phyloP scores from a whole-genome alignment of 2,329 filamentous ascomycete genomes.

The Gaeumannomyces sp. region DNA sequence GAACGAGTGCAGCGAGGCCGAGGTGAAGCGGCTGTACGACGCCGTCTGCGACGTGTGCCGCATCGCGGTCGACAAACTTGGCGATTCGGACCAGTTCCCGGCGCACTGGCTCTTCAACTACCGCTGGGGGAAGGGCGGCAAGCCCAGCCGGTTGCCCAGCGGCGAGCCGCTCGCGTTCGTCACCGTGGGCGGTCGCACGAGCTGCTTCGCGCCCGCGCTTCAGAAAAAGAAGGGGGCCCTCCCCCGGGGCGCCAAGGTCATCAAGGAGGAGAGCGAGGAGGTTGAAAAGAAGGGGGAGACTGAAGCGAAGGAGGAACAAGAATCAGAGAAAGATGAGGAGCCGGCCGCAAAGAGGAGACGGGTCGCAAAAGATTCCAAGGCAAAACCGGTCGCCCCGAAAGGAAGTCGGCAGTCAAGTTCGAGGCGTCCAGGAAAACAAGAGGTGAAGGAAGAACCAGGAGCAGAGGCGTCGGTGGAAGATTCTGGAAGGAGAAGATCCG shows the following conservation, averaged over 20 bases:
- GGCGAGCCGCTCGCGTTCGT: constrained; percentile 81
- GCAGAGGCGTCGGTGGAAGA: not conserved
- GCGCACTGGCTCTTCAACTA: constrained; percentile 83
- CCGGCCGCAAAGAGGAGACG: constrained; percentile 1
- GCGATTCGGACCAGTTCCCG: constrained; percentile 79
- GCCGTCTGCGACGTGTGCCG: constrained; percentile 74
- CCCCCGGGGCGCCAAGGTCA: constrained; percentile 22
- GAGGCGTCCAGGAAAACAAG: not conserved
- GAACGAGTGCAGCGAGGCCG: constrained; percentile 66
- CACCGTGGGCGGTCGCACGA: constrained; percentile 86
- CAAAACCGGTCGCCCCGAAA: not conserved
- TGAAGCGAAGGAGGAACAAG: constrained; percentile 20
- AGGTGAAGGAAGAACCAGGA: not conserved
- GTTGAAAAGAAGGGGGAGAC: constrained; percentile 21
- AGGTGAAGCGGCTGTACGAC: constrained; percentile 66
- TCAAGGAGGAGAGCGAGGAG: constrained; percentile 36
- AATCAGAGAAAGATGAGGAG: constrained; percentile 8
- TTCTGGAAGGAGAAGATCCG: constrained; percentile 3
- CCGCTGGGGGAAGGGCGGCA: constrained; percentile 77
- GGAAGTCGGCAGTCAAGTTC: not conserved
- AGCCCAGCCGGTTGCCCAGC: constrained; percentile 66
- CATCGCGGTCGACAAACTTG: constrained; percentile 70
- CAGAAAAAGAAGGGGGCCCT: constrained; percentile 69
- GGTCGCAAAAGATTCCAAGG: not conserved
- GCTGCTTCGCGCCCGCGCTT: constrained; percentile 75